phyloP scores from a whole-genome alignment of 805 yeast genomes.

The Myxozyma kluyveri region DNA sequence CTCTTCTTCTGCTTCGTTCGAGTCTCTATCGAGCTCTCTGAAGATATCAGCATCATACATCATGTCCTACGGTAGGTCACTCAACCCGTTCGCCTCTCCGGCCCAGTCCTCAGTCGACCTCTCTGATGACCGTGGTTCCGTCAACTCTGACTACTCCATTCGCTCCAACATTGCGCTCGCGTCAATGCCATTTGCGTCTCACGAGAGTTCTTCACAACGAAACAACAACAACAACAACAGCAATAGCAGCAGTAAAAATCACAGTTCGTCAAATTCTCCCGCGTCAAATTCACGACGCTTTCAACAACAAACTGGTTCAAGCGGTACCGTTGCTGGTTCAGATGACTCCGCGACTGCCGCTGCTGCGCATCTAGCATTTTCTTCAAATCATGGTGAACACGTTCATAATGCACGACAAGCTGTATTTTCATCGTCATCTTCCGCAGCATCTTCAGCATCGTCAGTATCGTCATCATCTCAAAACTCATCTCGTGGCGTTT shows the following conservation, averaged over 20 bases:
- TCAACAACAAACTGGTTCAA: not conserved
- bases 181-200: not conserved
- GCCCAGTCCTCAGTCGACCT: conserved; percentile 15
- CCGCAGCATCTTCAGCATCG: conserved; percentile 13
- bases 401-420: conserved; percentile 27
- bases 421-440: conserved; percentile 23
- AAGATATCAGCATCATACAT: conserved; percentile 12
- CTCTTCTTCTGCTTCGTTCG: not conserved
- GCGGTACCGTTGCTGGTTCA: not conserved
- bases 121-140: conserved; percentile 18
- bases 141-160: conserved; percentile 22
- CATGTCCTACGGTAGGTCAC: conserved; percentile 4
- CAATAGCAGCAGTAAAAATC: too few relatives aligned
- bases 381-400: conserved; percentile 15
- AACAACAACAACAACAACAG: not conserved
- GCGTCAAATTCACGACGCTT: not conserved
- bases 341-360: conserved; percentile 1
- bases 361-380: conserved; percentile 17
- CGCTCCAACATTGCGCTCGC: conserved; percentile 21
- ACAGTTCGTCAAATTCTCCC: not conserved
- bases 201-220: not conserved
- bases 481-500: not conserved
- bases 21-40: not conserved
- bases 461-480: conserved; percentile 17
- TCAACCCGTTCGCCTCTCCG: conserved; percentile 28